Conservation (phyloP, 208 protist genomes). For the Acanthamoeba royreba region DNA sequence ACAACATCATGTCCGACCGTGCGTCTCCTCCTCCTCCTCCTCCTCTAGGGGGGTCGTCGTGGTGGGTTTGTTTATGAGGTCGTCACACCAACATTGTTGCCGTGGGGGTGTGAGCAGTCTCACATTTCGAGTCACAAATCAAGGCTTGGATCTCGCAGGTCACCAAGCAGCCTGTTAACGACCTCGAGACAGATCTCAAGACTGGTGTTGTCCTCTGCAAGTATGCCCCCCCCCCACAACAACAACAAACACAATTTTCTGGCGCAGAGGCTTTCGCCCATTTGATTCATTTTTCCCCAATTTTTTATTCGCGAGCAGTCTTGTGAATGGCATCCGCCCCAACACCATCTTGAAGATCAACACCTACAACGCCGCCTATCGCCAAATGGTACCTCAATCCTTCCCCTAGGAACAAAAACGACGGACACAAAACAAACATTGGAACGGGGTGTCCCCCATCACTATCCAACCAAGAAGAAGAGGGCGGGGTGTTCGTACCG, state of each 20-base stretch:
- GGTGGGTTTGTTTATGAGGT: not conserved
- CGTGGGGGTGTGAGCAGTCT: too few relatives aligned
- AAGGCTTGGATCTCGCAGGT: not conserved
- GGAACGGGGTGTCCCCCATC: too few relatives aligned
- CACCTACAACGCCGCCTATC: conserved; percentile 24
- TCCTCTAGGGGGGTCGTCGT: not conserved
- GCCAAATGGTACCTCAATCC: not conserved
- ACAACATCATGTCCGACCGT: not conserved
- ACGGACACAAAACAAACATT: too few relatives aligned
- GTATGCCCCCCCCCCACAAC: not conserved
- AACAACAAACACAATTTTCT: not conserved
- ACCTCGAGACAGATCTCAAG: not conserved
- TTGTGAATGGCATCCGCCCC: not conserved
- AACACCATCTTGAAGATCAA: conserved; percentile 39
- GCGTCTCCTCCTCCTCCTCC: not conserved
- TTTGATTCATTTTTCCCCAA: not conserved
- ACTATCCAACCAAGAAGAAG: too few relatives aligned
- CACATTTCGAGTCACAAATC: not conserved
- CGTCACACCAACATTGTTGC: not conserved
- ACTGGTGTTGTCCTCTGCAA: conserved; percentile 17
- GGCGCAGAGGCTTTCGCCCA: too few relatives aligned
- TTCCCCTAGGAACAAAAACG: too few relatives aligned
- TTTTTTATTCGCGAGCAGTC: not conserved
- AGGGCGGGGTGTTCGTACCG: too few relatives aligned
- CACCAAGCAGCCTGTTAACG: not conserved